phyloP scores from a whole-genome alignment of 1,284 basidiomycete genomes.

The Apiotrichum domesticum region DNA sequence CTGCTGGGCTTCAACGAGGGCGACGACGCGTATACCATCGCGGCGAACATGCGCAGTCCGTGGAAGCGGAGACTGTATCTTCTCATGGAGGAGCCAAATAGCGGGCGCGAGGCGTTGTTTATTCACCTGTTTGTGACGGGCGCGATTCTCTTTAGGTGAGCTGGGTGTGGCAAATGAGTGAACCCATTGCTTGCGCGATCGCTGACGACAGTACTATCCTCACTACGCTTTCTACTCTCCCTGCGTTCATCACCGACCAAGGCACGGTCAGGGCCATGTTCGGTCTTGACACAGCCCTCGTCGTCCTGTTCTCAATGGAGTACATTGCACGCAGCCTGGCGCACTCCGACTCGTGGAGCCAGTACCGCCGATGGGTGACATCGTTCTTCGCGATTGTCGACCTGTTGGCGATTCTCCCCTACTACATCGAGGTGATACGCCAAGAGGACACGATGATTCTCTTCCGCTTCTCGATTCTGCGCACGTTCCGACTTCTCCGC shows the following conservation, averaged over 20 bases:
- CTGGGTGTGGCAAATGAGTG: background rate
- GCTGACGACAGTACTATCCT: conserved; percentile 60
- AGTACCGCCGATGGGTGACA: conserved; percentile 46
- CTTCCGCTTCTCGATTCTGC: conserved; percentile 75
- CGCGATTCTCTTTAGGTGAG: conserved; percentile 46
- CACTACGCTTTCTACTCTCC: conserved; percentile 77
- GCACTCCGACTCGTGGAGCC: conserved; percentile 46
- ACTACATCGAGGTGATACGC: conserved; percentile 76
- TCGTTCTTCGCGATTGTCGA: conserved; percentile 80
- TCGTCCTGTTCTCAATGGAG: conserved; percentile 75
- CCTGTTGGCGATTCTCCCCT: conserved; percentile 73
- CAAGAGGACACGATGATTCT: conserved; percentile 77
- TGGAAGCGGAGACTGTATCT: conserved; percentile 47
- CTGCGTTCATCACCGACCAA: conserved; percentile 60
- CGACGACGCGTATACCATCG: conserved; percentile 45
- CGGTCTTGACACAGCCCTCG: conserved; percentile 66
- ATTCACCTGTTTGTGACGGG: conserved; percentile 44
- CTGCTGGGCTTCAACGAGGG: conserved; percentile 43
- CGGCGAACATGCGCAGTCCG: conserved; percentile 31
- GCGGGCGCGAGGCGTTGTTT: conserved; percentile 43
- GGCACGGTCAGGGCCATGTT: conserved; percentile 69
- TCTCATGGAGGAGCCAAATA: conserved; percentile 46
- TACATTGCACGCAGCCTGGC: conserved; percentile 40
- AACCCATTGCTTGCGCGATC: no score
- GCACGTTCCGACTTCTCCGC: conserved; percentile 71